Percentiles rank a stretch among this genome's conserved stretches.
phyloP scores from a whole-genome alignment of 306 rosid species.

The Glycine latifolia region DNA sequence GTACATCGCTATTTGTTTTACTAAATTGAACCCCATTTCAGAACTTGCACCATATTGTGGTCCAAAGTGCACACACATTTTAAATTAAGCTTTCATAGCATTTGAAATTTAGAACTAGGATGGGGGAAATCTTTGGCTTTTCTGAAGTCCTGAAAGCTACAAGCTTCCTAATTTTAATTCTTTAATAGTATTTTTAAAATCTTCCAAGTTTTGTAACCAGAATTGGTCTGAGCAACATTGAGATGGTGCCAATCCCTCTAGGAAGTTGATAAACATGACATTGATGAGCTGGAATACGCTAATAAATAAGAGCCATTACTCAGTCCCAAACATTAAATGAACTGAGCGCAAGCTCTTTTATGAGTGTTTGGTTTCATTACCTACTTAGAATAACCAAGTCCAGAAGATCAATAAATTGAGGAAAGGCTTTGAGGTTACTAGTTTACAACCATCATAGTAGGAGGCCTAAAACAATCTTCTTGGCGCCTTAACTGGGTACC shows the following conservation, averaged over 20 bases:
- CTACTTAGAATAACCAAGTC: conserved; percentile 45
- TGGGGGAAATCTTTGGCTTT: background rate
- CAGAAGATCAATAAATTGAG: conserved; percentile 50
- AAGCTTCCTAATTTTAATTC: background rate
- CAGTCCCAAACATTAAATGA: conserved; percentile 54
- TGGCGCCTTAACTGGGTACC: conserved; percentile 46
- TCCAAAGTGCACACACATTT: conserved; percentile 25
- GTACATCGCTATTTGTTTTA: background rate
- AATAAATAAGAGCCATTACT: conserved; percentile 39
- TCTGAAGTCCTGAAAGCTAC: background rate
- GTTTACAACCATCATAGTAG: background rate
- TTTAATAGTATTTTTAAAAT: too few species aligned
- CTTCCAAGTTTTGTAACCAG: background rate
- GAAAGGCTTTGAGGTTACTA: conserved; percentile 44
- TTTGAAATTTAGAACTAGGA: background rate
- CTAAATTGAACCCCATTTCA: conserved; percentile 24
- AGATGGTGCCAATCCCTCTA: background rate
- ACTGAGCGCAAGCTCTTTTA: conserved; percentile 19
- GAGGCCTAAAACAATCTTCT: conserved; percentile 38
- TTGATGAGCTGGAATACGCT: conserved; percentile 27
- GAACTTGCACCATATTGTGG: conserved; percentile 35
- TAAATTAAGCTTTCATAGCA: conserved; percentile 11
- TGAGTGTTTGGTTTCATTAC: conserved; percentile 47
- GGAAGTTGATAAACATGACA: background rate
- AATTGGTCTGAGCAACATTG: background rate